Conservation (phyloP, 2,329 filamentous ascomycete genomes). For the Mycosphaerelloides madeirae region DNA sequence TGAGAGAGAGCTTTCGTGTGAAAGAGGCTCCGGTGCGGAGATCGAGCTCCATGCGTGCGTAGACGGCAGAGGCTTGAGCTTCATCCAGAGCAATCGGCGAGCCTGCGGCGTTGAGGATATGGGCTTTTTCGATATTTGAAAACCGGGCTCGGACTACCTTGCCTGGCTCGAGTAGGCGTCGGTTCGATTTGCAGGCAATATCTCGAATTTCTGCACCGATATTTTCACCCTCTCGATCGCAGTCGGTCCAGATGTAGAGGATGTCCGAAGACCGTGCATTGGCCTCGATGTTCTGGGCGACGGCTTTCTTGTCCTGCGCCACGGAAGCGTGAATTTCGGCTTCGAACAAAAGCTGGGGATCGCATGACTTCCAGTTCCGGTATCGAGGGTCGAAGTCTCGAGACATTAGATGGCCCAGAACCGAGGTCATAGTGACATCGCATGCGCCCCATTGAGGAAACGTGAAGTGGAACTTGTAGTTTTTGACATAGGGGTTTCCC, state of each 20-base stretch:
- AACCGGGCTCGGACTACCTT: slow-evolving; percentile 83
- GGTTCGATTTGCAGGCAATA: slow-evolving; percentile 70
- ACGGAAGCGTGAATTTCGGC: slow-evolving; percentile 68
- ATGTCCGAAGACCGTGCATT: slow-evolving; percentile 69
- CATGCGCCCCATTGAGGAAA: slow-evolving; percentile 79
- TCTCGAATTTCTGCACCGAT: slow-evolving; percentile 88
- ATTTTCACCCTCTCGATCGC: slow-evolving; percentile 93
- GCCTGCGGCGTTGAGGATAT: slow-evolving; percentile 78
- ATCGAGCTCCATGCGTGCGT: slow-evolving; percentile 86
- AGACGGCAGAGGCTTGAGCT: slow-evolving; percentile 78
- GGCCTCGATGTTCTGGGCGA: slow-evolving; percentile 78
- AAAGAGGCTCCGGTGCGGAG: slow-evolving; percentile 89
- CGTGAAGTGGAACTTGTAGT: slow-evolving; percentile 86
- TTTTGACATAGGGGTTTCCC: slow-evolving; percentile 77
- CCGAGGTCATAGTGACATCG: slow-evolving; percentile 87
- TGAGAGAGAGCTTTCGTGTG: slow-evolving; percentile 79
- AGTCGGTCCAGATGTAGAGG: slow-evolving; percentile 97
- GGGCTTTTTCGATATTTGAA: slow-evolving; percentile 93
- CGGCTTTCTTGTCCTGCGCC: slow-evolving; percentile 66
- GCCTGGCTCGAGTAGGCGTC: slow-evolving; percentile 48
- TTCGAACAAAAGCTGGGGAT: slow-evolving; percentile 73
- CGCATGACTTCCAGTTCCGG: slow-evolving; percentile 75
- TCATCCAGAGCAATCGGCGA: slow-evolving; percentile 76
- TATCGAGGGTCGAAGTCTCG: slow-evolving; percentile 71
- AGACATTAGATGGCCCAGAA: slow-evolving; percentile 80